Evolutionary conservation across 768 basidiomycete genomes (phyloP), one percentile per base, ranked within the genome.

Genomic region (Agrocybe praecox): DNA sequence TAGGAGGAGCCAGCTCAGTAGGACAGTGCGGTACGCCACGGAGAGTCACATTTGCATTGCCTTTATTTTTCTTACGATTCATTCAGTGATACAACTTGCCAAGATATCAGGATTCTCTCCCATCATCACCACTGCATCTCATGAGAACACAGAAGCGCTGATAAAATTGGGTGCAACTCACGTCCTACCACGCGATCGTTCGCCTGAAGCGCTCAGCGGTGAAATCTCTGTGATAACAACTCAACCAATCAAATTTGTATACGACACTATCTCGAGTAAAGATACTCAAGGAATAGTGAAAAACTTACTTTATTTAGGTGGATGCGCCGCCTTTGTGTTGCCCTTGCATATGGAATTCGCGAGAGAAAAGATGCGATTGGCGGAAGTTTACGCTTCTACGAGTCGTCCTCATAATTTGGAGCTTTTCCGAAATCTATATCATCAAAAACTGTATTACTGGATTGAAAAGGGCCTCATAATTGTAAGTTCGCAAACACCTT

Each of bases 81-180:
- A 18, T 53, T 68, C 22, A 79, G 78, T 56, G n/a, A 71, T 77
- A 54, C 76, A 80, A 57, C 67, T 80, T 26, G 76, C 74, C 18
- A 69, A 62, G 49, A 32, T 72, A 43, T 74, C 76, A 2, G 78
- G 76, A 2, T 78, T 78, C 62, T 65, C 68, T 18, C 74, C 74
- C 14, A 75, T 80, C 50, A 78, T 78, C n/a, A 58, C 71, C 49
- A 76, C 69, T 3, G 67, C 75, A 0, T 75, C 71, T 15, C 61
- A 47, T 12, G 59, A 62, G n/a, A 67, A 75, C 29, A 52, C 63
- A 26, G 49, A 58, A 1, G 55, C 55, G 18, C 67, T 80, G 29
- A 66, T 69, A 57, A 66, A 64, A 6, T 62, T 76, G 18, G 75
- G 78, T 9, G 79, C 72, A 3, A 75, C 76, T 1, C 49, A 73